A percentile compares a stretch with the other conserved stretches of the same genome.
phyloP scores from a whole-genome alignment of 768 basidiomycete species.

The Trametes meyenii region DNA sequence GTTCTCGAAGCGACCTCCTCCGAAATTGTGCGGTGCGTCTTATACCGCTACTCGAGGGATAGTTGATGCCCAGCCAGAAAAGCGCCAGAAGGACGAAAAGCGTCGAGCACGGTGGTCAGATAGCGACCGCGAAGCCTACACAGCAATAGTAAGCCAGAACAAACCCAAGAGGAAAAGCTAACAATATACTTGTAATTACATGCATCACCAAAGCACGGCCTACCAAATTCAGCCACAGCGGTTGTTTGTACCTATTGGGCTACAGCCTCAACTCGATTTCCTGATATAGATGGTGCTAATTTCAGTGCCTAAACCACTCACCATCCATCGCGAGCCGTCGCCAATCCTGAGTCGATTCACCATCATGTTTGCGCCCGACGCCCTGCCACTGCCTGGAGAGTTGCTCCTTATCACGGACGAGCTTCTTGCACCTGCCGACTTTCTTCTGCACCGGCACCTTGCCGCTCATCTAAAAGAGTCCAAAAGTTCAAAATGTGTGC shows the following conservation, averaged over 20 bases:
- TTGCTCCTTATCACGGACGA: conserved; percentile 71
- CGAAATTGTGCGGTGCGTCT: too few relatives aligned
- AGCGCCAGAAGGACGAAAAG: too few relatives aligned
- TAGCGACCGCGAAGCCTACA: too few relatives aligned
- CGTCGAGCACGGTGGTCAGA: too few relatives aligned
- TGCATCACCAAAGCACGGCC: background rate
- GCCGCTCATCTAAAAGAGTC: conserved; percentile 51
- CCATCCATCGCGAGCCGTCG: too few relatives aligned
- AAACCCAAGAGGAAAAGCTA: background rate
- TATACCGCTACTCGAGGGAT: too few relatives aligned
- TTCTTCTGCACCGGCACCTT: conserved; percentile 62
- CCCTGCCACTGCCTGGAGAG: conserved; percentile 52
- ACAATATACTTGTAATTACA: background rate
- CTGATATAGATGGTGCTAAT: background rate
- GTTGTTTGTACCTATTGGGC: conserved; percentile 21
- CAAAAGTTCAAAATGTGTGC: conserved; percentile 41
- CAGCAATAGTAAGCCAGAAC: too few relatives aligned
- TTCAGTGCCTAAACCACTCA: background rate
- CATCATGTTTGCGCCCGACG: conserved; percentile 54
- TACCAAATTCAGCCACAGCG: conserved; percentile 11
- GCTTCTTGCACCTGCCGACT: conserved; percentile 71
- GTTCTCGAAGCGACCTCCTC: too few relatives aligned
- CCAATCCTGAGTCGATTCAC: background rate
- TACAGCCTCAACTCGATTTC: conserved; percentile 12
- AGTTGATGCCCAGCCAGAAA: too few relatives aligned